Evolutionary conservation across 2,329 filamentous ascomycete species (phyloP).

Genomic region (Colletotrichum salicis): DNA sequence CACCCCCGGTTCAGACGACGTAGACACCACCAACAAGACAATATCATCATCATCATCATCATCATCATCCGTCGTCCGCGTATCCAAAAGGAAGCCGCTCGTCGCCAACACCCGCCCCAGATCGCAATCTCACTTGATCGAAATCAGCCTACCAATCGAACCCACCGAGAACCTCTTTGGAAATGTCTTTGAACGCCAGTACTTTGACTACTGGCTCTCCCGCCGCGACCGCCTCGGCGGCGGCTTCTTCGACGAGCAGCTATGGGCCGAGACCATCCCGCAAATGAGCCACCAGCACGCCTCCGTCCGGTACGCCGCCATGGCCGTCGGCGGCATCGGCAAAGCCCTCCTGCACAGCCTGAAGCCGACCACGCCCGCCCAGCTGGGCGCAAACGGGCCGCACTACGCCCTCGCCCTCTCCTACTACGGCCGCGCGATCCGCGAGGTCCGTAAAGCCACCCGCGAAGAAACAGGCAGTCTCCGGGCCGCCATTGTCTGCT

Average conservation of each 20-base stretch:
- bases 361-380: slow-evolving; percentile 18
- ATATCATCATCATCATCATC: not conserved
- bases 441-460: slow-evolving; percentile 39
- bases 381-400: slow-evolving; percentile 25
- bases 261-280: slow-evolving; percentile 50
- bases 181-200: slow-evolving; percentile 38
- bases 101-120: not conserved
- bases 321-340: slow-evolving; percentile 49
- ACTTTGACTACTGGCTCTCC: slow-evolving; percentile 42
- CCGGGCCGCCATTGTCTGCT: slow-evolving; percentile 46
- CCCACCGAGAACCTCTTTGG: slow-evolving; percentile 25
- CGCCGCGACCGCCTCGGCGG: slow-evolving; percentile 40
- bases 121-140: not conserved
- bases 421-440: slow-evolving; percentile 47
- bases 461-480: slow-evolving; percentile 35
- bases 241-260: slow-evolving; percentile 44
- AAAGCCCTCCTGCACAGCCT: slow-evolving; percentile 36
- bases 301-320: slow-evolving; percentile 49
- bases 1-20: not conserved
- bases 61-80: too few species aligned
- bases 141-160: not conserved
- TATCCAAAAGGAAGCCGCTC: not conserved
- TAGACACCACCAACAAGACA: not conserved
- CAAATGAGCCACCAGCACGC: slow-evolving; percentile 46
- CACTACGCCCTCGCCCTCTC: slow-evolving; percentile 46